Evolutionary conservation across 805 yeast species (phyloP), one percentile per base, ranked within the genome.

Genomic region (Kodamaea jinghongensis): DNA sequence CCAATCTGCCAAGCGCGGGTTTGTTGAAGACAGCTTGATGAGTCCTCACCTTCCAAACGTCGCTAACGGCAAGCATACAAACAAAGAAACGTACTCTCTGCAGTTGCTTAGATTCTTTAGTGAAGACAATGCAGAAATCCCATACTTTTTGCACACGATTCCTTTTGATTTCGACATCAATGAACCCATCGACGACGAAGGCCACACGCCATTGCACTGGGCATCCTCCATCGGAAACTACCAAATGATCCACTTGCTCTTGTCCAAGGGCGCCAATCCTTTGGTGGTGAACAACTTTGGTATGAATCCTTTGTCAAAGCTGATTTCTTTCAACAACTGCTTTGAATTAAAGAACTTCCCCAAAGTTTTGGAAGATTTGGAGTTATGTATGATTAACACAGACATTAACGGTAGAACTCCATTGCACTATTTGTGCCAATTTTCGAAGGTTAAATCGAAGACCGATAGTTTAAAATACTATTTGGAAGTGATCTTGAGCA

Each of bases 191-290:
- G 99, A 93, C 58, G 90, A 86, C 43, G 97, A 93, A 55, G 95
- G 96, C 1, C 95, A 93, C 56, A 86, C 96, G 0, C 84, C 96
- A 2, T 80, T 93, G 50, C 99, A 93, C 62, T 93, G 98, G 97
- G 96, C 98, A 0, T 88, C 97, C 44, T 85, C 98, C 1, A 88
- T 93, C 77, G 99, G 98, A 3, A 86, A 83, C 56, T 63, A 83
- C 25, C 76, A 75, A 34, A 80, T 90, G 63, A 81, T 87, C 41
- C 93, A 84, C 49, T 75, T 89, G 10, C 70, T 93, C 30, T 63
- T 87, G 22, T 71, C 79, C 20, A 78, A 83, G 28, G 95, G 96
- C 4, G 93, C 96, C 2, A 76, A 81, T 61, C 67, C 73, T 12
- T 52, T 69, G 31, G 70, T 61, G 17, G 75, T 78, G 41, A 73